Evolutionary conservation across 148 eudicot genomes (phyloP), one percentile per base, ranked within the genome.

Genomic region (Rhododendron ferrugineum): DNA sequence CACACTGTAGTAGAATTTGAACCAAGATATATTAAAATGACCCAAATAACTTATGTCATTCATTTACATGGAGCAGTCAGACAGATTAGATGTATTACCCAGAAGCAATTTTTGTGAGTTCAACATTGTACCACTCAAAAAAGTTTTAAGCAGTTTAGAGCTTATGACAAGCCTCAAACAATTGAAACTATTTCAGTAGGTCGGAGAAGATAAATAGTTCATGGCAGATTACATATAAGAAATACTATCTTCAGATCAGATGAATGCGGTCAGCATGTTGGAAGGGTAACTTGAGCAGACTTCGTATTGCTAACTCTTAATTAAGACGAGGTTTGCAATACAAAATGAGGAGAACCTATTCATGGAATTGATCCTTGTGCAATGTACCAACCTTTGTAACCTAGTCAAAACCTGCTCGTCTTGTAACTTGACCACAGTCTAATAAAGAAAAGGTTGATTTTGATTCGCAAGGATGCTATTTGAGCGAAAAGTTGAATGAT

Each of bases 91-190:
- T 30, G 34, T 34, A 11, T 32, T 9, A 20, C 32, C 60, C 11
- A 32, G 26, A 80, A 80, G 22, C 82, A 32, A 79, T 0, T 26
- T 11, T 79, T 6, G 40, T 50, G 10, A 49, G 37, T 14, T 44
- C 22, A 26, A 50, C 22, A 79, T 79, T 79, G 11, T 52, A 49
- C 49, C 36, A 15, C 82, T 49, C 56, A 1, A 47, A 47, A 47
- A 16, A 47, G 11, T 34, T 78, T 36, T 78, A 78, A 78, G 58
- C 8, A 79, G 37, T 79, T 78, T 79, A 79, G 82, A 79, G 60
- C 82, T 49, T 47, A 26, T 5, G 23, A 49, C 8, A 49, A 49
- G 28, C 37, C 82, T 28, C 60, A 79, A 47, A 28, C 58, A 23
- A 11, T 13, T n/a, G 81, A 78, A 78, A 78, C 56, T 78, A 50